phyloP scores from a whole-genome alignment of 805 yeast species.

The Sugiyamaella smithiae region DNA sequence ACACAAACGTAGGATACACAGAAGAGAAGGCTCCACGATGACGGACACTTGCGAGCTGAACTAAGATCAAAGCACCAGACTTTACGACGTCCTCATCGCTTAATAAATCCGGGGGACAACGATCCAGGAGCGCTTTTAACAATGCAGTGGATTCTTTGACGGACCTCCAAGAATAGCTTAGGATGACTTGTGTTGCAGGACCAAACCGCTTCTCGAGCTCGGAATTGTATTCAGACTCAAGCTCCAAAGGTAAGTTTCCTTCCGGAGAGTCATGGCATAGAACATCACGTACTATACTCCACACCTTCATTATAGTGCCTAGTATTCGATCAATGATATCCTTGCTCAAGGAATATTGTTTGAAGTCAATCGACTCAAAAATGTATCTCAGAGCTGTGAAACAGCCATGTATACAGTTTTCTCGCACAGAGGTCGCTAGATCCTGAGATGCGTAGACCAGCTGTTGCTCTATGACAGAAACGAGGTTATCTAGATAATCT shows the following conservation, averaged over 20 bases:
- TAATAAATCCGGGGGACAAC: conserved; percentile 30
- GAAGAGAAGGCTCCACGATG: conserved; percentile 94
- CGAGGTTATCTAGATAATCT: conserved; percentile 34
- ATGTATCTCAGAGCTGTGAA: conserved; percentile 57
- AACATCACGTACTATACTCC: conserved; percentile 48
- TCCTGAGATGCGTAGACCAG: conserved; percentile 37
- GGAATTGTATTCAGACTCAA: conserved; percentile 25
- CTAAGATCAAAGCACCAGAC: conserved; percentile 55
- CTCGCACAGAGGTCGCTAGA: conserved; percentile 44
- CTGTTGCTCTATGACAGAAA: conserved; percentile 36
- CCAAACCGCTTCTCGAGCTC: conserved; percentile 32
- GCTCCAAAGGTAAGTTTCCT: conserved; percentile 52
- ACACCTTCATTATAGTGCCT: conserved; percentile 30
- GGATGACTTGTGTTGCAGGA: conserved; percentile 42
- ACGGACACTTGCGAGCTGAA: conserved; percentile 68
- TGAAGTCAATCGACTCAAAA: conserved; percentile 32
- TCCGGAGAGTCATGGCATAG: conserved; percentile 71
- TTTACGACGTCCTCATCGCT: conserved; percentile 31
- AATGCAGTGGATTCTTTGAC: conserved; percentile 69
- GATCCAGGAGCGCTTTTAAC: conserved; percentile 44
- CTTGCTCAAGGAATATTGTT: conserved; percentile 13
- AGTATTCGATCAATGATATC: conserved; percentile 25
- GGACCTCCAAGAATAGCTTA: conserved; percentile 79
- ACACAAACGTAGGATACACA: conserved; percentile 73
- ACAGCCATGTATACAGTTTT: conserved; percentile 64